A percentile compares a stretch with the other conserved stretches of the same genome.
Conservation (phyloP, 2,329 filamentous ascomycete species). For the Ophiocordyceps unilateralis region DNA sequence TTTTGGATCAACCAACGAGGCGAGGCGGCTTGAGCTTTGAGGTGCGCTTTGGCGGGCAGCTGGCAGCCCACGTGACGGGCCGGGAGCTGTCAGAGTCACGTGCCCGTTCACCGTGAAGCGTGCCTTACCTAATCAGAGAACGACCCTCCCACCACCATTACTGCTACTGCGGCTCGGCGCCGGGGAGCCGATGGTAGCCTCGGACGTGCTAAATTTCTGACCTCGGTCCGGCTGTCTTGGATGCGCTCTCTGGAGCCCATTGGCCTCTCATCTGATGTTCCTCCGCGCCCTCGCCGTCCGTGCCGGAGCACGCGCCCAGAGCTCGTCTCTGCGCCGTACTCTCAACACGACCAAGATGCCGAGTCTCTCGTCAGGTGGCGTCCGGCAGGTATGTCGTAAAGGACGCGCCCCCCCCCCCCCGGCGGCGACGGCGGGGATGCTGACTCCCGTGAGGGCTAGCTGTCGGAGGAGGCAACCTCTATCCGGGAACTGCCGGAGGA, state of each 20-base stretch:
- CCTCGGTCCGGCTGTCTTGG: not conserved
- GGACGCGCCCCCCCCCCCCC: too few species aligned
- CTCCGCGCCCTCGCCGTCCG: conserved; percentile 33
- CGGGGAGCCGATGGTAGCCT: not conserved
- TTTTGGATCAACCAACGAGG: too few species aligned
- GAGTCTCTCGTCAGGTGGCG: conserved; percentile 32
- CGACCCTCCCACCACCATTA: too few species aligned
- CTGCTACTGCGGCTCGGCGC: too few species aligned
- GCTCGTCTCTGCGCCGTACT: not conserved
- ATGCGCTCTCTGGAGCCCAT: not conserved
- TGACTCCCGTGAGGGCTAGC: conserved; percentile 9
- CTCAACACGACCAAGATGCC: conserved; percentile 46
- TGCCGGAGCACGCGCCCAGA: conserved; percentile 32
- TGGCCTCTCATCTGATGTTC: conserved; percentile 31
- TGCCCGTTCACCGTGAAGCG: too few species aligned
- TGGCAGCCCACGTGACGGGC: too few species aligned
- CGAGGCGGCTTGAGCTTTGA: too few species aligned
- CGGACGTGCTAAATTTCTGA: not conserved
- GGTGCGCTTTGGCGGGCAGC: too few species aligned
- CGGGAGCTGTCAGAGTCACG: too few species aligned
- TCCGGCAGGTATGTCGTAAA: conserved; percentile 10
- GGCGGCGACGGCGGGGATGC: not conserved
- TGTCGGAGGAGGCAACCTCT: conserved; percentile 16
- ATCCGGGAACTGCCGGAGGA: conserved; percentile 47
- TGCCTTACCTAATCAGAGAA: too few species aligned